Base-by-base conservation (phyloP, 805 yeast species). In the Starmerella stellata region DNA sequence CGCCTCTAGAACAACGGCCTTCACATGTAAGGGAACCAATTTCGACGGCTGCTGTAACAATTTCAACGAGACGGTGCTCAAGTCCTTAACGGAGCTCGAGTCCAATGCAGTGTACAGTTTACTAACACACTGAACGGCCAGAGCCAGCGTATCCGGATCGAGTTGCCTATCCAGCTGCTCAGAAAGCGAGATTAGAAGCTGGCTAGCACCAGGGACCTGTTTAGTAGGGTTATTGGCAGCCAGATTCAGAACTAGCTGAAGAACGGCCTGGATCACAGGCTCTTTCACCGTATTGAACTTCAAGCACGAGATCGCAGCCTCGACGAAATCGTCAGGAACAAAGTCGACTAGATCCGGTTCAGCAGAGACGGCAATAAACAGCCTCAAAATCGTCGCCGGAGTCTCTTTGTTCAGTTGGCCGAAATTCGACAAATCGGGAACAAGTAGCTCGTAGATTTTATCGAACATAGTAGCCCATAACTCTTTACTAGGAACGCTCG, bases 391-490 rank as follows among this genome's bases (percentile, higher is more conserved):
- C 0, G 93, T 68, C 0, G 95, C 82, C 1, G 87, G 75, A 50
- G 78, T 82, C 52, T 82, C 92, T 24, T 77, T 61, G 54, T 87
- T 90, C 50, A 78, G 93, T 30, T 60, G 66, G 3, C 76, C 76
- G 56, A 87, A 87, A 11, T 66, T 61, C 1, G 44, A 62, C 48
- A 90, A 62, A 51, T 92, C 69, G 5, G 93, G 83, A 13, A 87
- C 61, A 18, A 82, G 62, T 19, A 61, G 52, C 3, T 57, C 53
- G 50, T 69, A 77, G 11, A 90, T 68, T 2, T 57, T 48, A 16
- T 70, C 64, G 44, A 66, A 66, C 7, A 61, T 59, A 4, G 51
- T 44, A 2, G 37, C 43, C 94, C 95, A 83, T 27, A 68, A 56
- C 38, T 63, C 64, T 2, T 52, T 43, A 0, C 62, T 65, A 7